phyloP scores from a whole-genome alignment of 208 protist species.

The Acanthamoeba lenticulata region DNA sequence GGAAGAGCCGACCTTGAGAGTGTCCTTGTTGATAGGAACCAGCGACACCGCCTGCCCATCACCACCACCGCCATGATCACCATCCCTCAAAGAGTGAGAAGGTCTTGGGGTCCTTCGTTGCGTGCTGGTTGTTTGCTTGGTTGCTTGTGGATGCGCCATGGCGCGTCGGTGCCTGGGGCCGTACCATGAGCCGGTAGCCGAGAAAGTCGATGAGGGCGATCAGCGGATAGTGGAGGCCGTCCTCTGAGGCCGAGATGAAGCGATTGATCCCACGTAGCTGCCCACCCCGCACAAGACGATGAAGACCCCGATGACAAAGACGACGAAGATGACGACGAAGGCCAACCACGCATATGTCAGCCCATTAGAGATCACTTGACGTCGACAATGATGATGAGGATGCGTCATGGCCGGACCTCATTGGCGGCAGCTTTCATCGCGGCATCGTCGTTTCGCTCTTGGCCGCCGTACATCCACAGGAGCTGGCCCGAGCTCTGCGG shows the following conservation, averaged over 20 bases:
- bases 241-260: background rate
- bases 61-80: no score
- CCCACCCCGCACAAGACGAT: no score
- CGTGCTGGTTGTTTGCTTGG: background rate
- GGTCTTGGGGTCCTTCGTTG: background rate
- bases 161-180: background rate
- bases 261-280: constrained; percentile 5
- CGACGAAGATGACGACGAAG: background rate
- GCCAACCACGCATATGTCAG: background rate
- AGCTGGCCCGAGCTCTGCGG: background rate
- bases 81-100: no score
- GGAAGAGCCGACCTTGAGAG: background rate
- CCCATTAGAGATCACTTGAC: no score
- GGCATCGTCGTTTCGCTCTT: background rate
- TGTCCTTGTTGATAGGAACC: background rate
- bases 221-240: constrained; percentile 13
- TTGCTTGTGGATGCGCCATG: background rate
- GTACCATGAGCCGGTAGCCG: background rate
- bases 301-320: background rate
- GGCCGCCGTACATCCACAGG: constrained; percentile 45
- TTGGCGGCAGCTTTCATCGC: constrained; percentile 43
- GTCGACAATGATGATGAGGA: no score
- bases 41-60: background rate
- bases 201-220: constrained; percentile 40
- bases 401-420: background rate